Percentiles rank a stretch among this genome's conserved stretches.
These are phyloP conservation scores for Termitomyces sp. DNA, from an alignment of 768 basidiomycete species.

Conservation along the genomic window DNA sequence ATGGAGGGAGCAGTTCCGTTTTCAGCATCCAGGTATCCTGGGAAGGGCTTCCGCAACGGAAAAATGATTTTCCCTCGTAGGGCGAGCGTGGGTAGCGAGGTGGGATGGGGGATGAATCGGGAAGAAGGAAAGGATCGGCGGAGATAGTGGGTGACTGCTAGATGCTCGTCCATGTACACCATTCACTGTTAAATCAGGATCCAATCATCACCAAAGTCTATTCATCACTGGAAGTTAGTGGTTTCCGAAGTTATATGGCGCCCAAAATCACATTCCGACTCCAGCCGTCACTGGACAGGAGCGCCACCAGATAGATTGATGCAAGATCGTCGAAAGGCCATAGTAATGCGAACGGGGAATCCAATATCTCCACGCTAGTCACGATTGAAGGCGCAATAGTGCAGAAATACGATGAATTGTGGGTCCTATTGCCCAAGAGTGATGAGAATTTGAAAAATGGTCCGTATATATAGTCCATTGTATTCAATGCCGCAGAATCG, in stretches of 20 bases:
- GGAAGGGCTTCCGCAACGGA: too few relatives aligned
- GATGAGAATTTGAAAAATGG: background rate
- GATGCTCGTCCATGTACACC: background rate
- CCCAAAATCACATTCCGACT: background rate
- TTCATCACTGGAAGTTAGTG: background rate
- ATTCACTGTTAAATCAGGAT: background rate
- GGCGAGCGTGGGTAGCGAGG: background rate
- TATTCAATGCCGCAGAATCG: background rate
- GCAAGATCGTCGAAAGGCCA: background rate
- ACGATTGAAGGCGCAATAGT: background rate
- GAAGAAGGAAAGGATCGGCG: background rate
- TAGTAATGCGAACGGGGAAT: background rate
- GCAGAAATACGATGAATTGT: background rate
- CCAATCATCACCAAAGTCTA: background rate
- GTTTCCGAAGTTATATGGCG: background rate
- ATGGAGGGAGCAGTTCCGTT: too few relatives aligned
- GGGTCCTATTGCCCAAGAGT: background rate
- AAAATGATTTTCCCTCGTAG: background rate
- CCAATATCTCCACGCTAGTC: background rate
- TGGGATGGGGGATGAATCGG: background rate
- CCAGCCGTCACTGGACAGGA: background rate
- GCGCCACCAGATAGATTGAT: background rate
- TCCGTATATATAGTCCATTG: background rate
- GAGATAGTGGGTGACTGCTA: background rate
- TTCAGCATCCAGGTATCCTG: too few relatives aligned